These are phyloP conservation scores for Teunomyces funiuensis DNA, from an alignment of 805 yeast species.

Conservation along the genomic window DNA sequence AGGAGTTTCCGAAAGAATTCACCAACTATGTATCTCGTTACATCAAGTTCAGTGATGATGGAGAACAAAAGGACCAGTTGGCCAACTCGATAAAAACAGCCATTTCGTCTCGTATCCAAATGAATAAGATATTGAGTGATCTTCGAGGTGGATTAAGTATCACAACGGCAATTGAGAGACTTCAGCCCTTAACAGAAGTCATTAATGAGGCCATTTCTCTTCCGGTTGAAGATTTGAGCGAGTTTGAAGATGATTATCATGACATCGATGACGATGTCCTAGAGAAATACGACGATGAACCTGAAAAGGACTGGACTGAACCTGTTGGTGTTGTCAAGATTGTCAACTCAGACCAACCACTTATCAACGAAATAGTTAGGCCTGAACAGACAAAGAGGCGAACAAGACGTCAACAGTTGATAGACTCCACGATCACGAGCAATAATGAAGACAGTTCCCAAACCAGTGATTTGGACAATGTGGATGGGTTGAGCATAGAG, in stretches of 20 bases:
- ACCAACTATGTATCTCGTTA: conserved; percentile 30
- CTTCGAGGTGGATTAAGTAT: conserved; percentile 48
- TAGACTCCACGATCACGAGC: neutral
- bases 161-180: conserved; percentile 51
- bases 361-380: conserved; percentile 51
- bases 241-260: conserved; percentile 24
- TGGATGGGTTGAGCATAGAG: conserved; percentile 37
- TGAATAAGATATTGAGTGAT: conserved; percentile 41
- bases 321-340: conserved; percentile 57
- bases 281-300: conserved; percentile 11
- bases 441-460: conserved; percentile 13
- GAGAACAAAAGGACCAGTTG: conserved; percentile 19
- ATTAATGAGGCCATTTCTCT: conserved; percentile 48
- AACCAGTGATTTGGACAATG: conserved; percentile 28
- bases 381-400: conserved; percentile 32
- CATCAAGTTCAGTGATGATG: conserved; percentile 15
- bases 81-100: conserved; percentile 38
- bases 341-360: conserved; percentile 46
- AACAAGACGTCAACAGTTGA: conserved; percentile 2
- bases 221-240: conserved; percentile 48
- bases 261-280: conserved; percentile 13
- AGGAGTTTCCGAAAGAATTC: conserved; percentile 30
- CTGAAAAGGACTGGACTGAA: conserved; percentile 36
- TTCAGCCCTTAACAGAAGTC: conserved; percentile 46
- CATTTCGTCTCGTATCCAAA: conserved; percentile 41